These are phyloP conservation scores for Talaromyces pinophilus DNA, from an alignment of 2,329 filamentous ascomycete genomes.

Conservation along the genomic window DNA sequence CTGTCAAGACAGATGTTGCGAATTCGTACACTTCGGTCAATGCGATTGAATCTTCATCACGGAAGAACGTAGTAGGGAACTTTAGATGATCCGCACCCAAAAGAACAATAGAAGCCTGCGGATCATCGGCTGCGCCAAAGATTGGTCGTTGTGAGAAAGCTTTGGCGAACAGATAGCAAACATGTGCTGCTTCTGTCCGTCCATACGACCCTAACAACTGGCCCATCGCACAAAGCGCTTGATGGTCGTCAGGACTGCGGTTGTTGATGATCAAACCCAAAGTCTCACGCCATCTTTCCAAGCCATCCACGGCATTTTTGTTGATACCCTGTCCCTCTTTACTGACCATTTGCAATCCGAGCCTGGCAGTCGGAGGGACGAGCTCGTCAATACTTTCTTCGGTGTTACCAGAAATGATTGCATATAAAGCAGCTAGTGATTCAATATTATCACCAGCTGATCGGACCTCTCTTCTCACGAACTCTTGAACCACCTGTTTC, in stretches of 20 bases:
- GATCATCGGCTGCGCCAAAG: slow-evolving; percentile 82
- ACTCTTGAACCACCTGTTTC: slow-evolving; percentile 92
- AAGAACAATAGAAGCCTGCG: slow-evolving; percentile 74
- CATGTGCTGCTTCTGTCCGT: slow-evolving; percentile 85
- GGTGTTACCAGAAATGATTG: slow-evolving; percentile 88
- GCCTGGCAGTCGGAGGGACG: slow-evolving; percentile 86
- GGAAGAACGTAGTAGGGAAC: slow-evolving; percentile 69
- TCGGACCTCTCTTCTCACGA: slow-evolving; percentile 92
- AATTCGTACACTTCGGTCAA: slow-evolving; percentile 97
- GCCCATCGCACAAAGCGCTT: slow-evolving; percentile 77
- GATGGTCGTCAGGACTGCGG: slow-evolving; percentile 74
- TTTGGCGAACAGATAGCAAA: slow-evolving; percentile 87
- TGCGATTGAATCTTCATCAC: slow-evolving; percentile 82
- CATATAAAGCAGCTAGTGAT: slow-evolving; percentile 86
- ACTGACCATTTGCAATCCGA: slow-evolving; percentile 86
- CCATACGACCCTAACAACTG: slow-evolving; percentile 82
- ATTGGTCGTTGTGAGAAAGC: slow-evolving; percentile 55
- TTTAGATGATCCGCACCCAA: slow-evolving; percentile 80
- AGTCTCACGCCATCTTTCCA: slow-evolving; percentile 94
- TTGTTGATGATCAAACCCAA: slow-evolving; percentile 84
- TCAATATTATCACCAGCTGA: slow-evolving; percentile 76
- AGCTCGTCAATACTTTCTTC: slow-evolving; percentile 96
- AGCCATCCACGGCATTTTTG: slow-evolving; percentile 75
- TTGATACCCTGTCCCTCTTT: slow-evolving; percentile 63
- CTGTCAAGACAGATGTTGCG: slow-evolving; percentile 70